Percentiles rank a stretch among this genome's conserved stretches.
Conservation (phyloP, 176 grass and related monocot species). For the Triticum dicoccoides region DNA sequence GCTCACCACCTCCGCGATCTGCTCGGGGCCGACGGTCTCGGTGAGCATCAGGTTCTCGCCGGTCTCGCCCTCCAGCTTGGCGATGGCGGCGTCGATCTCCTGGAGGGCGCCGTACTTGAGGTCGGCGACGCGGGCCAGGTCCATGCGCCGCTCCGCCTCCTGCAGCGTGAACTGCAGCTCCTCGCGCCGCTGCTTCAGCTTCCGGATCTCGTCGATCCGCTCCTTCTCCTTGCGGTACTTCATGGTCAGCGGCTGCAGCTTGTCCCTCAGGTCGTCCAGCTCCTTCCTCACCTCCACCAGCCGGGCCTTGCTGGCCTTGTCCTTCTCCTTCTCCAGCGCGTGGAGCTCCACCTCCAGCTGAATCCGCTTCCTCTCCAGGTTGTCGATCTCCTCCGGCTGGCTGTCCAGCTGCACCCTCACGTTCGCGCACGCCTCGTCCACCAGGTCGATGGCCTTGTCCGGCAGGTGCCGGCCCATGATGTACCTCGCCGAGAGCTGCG, state of each 20-base stretch:
- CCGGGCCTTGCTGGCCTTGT: conserved; percentile 75
- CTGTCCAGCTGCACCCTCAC: conserved; percentile 82
- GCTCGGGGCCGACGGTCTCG: conserved; percentile 71
- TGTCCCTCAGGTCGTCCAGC: conserved; percentile 79
- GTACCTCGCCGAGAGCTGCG: conserved; percentile 72
- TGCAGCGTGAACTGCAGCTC: conserved; percentile 58
- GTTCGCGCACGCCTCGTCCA: conserved; percentile 83
- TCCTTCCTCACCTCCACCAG: conserved; percentile 68
- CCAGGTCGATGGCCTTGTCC: conserved; percentile 82
- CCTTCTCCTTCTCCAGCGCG: conserved; percentile 86
- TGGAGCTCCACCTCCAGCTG: conserved; percentile 79
- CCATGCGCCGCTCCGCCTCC: conserved; percentile 76
- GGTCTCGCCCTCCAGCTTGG: conserved; percentile 66
- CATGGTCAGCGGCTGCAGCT: conserved; percentile 71
- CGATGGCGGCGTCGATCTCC: conserved; percentile 63
- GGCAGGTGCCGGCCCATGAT: conserved; percentile 81
- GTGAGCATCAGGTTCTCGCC: conserved; percentile 81
- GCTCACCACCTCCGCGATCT: conserved; percentile 83
- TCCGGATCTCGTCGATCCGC: conserved; percentile 78
- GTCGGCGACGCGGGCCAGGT: conserved; percentile 71
- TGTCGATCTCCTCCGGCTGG: conserved; percentile 82
- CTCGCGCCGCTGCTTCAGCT: conserved; percentile 57
- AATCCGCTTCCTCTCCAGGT: conserved; percentile 74
- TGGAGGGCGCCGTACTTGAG: conserved; percentile 58
- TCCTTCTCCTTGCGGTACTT: conserved; percentile 82